These are phyloP conservation scores for Cryptosporidium xiaoi DNA, from an alignment of 169 alveolate species.

Conservation along the genomic window DNA sequence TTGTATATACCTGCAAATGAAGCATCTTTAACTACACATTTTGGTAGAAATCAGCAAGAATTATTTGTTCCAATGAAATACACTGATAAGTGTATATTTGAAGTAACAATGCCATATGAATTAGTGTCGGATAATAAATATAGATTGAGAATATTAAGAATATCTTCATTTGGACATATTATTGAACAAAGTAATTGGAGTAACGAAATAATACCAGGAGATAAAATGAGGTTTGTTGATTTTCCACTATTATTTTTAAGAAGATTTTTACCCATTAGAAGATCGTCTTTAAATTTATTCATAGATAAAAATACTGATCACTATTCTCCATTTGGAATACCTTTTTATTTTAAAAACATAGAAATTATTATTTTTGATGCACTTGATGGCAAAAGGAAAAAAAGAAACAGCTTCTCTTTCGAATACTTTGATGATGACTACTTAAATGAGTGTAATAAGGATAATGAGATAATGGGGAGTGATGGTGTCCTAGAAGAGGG, in stretches of 20 bases:
- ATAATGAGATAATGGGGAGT: not conserved
- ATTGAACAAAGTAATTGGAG: slow-evolving; percentile 77
- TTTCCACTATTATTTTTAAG: slow-evolving; percentile 75
- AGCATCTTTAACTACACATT: slow-evolving; percentile 63
- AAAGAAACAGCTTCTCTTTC: not conserved
- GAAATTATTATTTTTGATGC: slow-evolving; percentile 76
- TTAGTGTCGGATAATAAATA: slow-evolving; percentile 44
- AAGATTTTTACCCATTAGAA: slow-evolving; percentile 67
- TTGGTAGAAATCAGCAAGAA: slow-evolving; percentile 78
- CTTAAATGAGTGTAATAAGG: not conserved
- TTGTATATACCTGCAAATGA: slow-evolving; percentile 57
- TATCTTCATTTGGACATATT: slow-evolving; percentile 50
- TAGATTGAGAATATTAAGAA: slow-evolving; percentile 35
- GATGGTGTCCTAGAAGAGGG: not conserved
- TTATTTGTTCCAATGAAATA: slow-evolving; percentile 77
- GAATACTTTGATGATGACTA: slow-evolving; percentile 9
- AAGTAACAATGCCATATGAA: slow-evolving; percentile 57
- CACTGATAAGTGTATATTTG: slow-evolving; percentile 73
- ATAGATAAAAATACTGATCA: slow-evolving; percentile 75
- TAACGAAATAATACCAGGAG: slow-evolving; percentile 76
- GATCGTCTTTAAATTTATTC: slow-evolving; percentile 78
- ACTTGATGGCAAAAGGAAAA: slow-evolving; percentile 68
- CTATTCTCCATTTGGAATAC: slow-evolving; percentile 77
- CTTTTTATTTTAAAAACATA: slow-evolving; percentile 74
- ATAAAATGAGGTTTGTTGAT: slow-evolving; percentile 74